phyloP scores from a whole-genome alignment of 352 stramenopile species.

The Thraustochytrium sp. region DNA sequence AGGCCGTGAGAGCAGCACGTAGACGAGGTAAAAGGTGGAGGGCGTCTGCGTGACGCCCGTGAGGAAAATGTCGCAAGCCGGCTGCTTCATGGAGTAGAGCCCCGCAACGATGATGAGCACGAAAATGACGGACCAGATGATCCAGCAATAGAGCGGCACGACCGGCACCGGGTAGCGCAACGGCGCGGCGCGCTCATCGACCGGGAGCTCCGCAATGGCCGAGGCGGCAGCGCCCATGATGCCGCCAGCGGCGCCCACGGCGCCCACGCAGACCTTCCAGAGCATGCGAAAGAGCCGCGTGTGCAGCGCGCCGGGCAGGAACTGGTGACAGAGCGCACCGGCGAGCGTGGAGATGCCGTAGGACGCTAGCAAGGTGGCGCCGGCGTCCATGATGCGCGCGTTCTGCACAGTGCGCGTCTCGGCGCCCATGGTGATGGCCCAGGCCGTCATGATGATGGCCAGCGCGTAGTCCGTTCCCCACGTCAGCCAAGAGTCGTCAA shows the following conservation, averaged over 20 bases:
- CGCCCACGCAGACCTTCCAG: slow-evolving; percentile 61
- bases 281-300: slow-evolving; percentile 54
- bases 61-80: slow-evolving; percentile 66
- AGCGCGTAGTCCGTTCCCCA: slow-evolving; percentile 62
- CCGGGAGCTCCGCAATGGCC: slow-evolving; percentile 45
- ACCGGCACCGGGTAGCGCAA: slow-evolving; percentile 45
- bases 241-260: slow-evolving; percentile 53
- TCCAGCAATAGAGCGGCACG: slow-evolving; percentile 57
- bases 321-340: slow-evolving; percentile 56
- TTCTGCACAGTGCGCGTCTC: background rate
- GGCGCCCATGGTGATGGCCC: slow-evolving; percentile 28
- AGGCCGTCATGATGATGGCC: slow-evolving; percentile 51
- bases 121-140: slow-evolving; percentile 51
- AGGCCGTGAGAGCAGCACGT: slow-evolving; percentile 20
- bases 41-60: slow-evolving; percentile 59
- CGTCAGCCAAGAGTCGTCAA: slow-evolving; percentile 60
- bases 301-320: slow-evolving; percentile 50
- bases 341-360: slow-evolving; percentile 56
- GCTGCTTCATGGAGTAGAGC: slow-evolving; percentile 58
- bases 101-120: slow-evolving; percentile 50
- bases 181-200: background rate
- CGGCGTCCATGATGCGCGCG: slow-evolving; percentile 38
- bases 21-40: slow-evolving; percentile 57
- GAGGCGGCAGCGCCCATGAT: slow-evolving; percentile 57
- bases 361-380: slow-evolving; percentile 51